Base-by-base conservation (phyloP, 1,139 yeast species). In the Pichia sp. region DNA sequence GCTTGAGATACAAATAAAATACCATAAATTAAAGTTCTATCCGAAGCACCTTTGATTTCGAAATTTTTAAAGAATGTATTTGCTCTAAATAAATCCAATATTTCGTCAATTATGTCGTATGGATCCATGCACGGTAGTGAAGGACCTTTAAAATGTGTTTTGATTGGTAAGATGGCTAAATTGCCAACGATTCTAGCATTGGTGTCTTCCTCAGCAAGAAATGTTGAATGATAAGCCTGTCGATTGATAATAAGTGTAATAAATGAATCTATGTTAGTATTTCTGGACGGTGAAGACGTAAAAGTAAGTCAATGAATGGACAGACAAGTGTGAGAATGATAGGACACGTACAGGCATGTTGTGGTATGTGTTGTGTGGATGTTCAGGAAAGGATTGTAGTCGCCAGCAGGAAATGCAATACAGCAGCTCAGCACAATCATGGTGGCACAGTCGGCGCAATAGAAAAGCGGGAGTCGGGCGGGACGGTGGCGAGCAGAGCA, bases 21-120 rank as follows among this genome's bases (percentile, higher is more conserved):
- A n/a, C 98, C 99, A 61, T 91, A 91, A 56, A 93, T 89, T 49
- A 91, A 70, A n/a, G 91, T 75, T 52, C 99, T 74, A 63, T 91
- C 99, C 3, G 96, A 84, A 16, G 95, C 87, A 11, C 96, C 95
- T 61, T 87, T 87, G 66, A 91, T 88, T 66, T 93, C 98, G 63
- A 91, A 93, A 70, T 91, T 91, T 61, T 86, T 83, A 74, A 93
- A 91, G 65, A 91, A 89, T 7, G 96, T 85, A 64, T 91, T 91
- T 56, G 97, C 96, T 52, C 98, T 74, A 64, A 91, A 91, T 46
- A 91, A 72, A 63, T 91, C 98, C 46, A 91, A 67, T 23, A 81
- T 74, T 63, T 91, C 99, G 59, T 91, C 98, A 45, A 85, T 74
- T 46, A 91, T 85, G 63, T 91, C 99, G 62, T 88, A 89, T 54